A percentile compares a stretch with the other conserved stretches of the same genome.
phyloP scores from a whole-genome alignment of 2,329 filamentous ascomycete species.

The Ophiocordyceps robertsii region DNA sequence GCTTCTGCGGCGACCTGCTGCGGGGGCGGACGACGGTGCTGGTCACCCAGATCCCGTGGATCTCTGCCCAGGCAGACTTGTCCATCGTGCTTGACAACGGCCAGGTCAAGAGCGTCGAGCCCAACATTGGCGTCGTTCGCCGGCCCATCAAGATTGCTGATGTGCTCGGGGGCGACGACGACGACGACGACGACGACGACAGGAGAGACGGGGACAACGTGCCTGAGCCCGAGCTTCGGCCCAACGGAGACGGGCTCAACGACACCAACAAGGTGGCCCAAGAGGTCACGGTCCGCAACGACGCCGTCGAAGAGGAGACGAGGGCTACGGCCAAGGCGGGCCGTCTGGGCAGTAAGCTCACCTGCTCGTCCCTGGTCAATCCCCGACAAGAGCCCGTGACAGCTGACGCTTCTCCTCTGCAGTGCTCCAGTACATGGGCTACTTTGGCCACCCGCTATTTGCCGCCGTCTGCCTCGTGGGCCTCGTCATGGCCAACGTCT shows the following conservation, averaged over 20 bases:
- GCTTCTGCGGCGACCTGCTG: conserved; percentile 42
- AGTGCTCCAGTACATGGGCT: conserved; percentile 37
- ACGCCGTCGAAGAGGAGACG: conserved; percentile 34
- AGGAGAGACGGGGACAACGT: conserved; percentile 5
- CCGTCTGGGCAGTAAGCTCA: conserved; percentile 27
- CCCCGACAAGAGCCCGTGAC: neutral
- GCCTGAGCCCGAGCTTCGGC: conserved; percentile 14
- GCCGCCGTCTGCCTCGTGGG: conserved; percentile 23
- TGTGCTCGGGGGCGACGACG: conserved; percentile 21
- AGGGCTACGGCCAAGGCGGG: conserved; percentile 29
- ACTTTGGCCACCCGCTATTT: conserved; percentile 33
- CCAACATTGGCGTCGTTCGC: conserved; percentile 31
- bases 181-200: conserved; percentile 19
- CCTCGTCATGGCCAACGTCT: conserved; percentile 26
- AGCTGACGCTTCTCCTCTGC: neutral
- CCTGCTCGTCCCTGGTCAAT: neutral
- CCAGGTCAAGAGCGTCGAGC: conserved; percentile 23
- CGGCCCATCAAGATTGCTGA: conserved; percentile 29
- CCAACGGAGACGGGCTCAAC: conserved; percentile 15
- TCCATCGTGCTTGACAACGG: conserved; percentile 33
- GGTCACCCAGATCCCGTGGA: conserved; percentile 43
- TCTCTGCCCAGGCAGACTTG: conserved; percentile 35
- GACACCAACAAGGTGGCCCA: conserved; percentile 18
- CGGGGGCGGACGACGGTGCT: conserved; percentile 40
- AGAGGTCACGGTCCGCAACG: conserved; percentile 20